Evolutionary conservation across 2,329 filamentous ascomycete species (phyloP), one percentile per base, ranked within the genome.

Genomic region (Aureobasidium sp.): DNA sequence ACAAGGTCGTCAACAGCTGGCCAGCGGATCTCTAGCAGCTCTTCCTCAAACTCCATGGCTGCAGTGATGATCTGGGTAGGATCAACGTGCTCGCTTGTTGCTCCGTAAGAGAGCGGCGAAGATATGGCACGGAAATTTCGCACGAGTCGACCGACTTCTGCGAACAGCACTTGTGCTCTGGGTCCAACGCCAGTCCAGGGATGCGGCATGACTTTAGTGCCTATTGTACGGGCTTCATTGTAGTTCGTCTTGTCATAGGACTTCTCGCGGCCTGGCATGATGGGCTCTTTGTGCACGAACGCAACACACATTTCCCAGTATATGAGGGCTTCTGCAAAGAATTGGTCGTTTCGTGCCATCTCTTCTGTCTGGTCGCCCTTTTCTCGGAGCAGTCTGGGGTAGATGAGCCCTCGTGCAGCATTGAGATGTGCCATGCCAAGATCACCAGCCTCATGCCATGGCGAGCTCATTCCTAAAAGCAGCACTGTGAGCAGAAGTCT

Each of bases 241-340:
- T 59, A 71, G 69, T 65, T 74, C 74, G 49, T 52, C 34, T 21
- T 30, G 27, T 37, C 27, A 2, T 21, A 36, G 25, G 47, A 21
- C 10, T 37, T 52, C n/a, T 57, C 62, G 7, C 52, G 62, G 27
- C 54, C 57, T 10, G 21, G 61, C 48, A 21, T 48, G 53, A 30
- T 53, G 2, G 71, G 71, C 53, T 77, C 75, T 63, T 77, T 74
- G 55, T 77, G 77, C 10, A 81, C 79, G 64, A 80, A 83, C 0
- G 78, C 79, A 60, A 82, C 77, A 21, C 80, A 74, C 81, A 83
- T 83, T 65, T 83, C 81, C 81, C 81, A 84, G 64, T 83, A 82
- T 32, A 83, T 77, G 53, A 83, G 70, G 16, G 79, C 79, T 66
- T 83, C 81, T 63, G 82, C 79, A 62, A 83, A 83, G 67, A 83